Conservation (phyloP, 805 yeast genomes). For the Candida ponderosae region DNA sequence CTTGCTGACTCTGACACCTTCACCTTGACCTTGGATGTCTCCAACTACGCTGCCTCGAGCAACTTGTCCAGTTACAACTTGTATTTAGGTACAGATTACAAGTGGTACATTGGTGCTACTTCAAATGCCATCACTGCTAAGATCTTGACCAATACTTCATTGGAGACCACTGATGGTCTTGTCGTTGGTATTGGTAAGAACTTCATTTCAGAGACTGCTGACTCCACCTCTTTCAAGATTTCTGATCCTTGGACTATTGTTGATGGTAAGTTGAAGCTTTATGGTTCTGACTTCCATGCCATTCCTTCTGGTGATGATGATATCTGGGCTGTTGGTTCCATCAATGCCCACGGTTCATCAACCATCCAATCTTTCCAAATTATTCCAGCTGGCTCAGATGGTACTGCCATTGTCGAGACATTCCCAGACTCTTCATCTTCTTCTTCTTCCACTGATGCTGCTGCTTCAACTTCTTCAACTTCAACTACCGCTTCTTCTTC, state of each 20-base stretch:
- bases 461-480: too few species aligned
- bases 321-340: conserved; percentile 10
- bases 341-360: conserved; percentile 10
- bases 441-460: too few species aligned
- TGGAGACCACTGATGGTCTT: background rate
- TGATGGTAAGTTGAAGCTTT: conserved; percentile 6
- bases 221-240: background rate
- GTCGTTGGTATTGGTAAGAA: conserved; percentile 2
- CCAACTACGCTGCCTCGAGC: conserved; percentile 10
- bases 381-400: background rate
- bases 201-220: too few species aligned
- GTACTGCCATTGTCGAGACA: too few species aligned
- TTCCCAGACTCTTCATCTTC: too few species aligned
- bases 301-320: conserved; percentile 8
- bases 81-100: conserved; percentile 7
- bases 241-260: conserved; percentile 7
- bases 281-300: conserved; percentile 6
- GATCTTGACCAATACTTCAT: background rate
- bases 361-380: too few species aligned
- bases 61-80: too few species aligned
- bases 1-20: conserved; percentile 10
- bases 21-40: conserved; percentile 2
- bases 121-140: background rate
- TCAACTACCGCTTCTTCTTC: too few species aligned
- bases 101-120: background rate